Base-by-base conservation (phyloP, 2,329 filamentous ascomycete genomes). In the Colletotrichum theobromicola region DNA sequence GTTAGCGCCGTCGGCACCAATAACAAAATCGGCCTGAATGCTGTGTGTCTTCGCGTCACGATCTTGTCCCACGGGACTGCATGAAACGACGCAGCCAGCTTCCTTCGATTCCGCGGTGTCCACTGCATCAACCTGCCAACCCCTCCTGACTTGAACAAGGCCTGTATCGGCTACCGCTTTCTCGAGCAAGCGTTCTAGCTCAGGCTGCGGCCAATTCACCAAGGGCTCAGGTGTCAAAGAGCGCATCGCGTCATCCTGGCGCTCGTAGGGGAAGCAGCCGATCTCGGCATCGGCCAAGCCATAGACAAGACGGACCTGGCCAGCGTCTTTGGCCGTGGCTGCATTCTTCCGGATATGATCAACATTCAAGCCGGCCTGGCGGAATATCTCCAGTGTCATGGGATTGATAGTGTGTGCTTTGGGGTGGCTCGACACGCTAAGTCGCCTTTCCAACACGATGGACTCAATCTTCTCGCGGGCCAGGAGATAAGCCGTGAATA, bases 351-450 rank as follows among this genome's bases (percentile, higher is more conserved):
- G 72, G 28, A 76, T 75, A 26, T 62, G n/a, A 15, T 50, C 37
- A 9, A 75, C 60, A 21, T 72, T 62, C 9, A 76, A 35, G 8
- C 63, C 72, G 30, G 68, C 64, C 58, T 75, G 75, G 35, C 75
- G 72, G 53, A 75, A 76, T 24, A 75, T 76, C 60, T 76, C 75
- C 7, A 76, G 72, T 24, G 75, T 75, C 58, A n/a, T 42, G 21
- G 75, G 72, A 61, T 72, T 75, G 42, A 76, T 18, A 15, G 75
- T 75, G 50, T 76, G 75, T 21, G 75, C 75, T 61, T 76, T 76
- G 7, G 75, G 71, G 34, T 73, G 71, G 16, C 65, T 18, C 15
- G 71, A 30, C 15, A 70, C 58, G 50, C 7, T 35, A 5, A 64
- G 9, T 13, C 66, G 71, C 35, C 66, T 64, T 46, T 73, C 71